phyloP scores from a whole-genome alignment of 441 rosid genomes.

The Gossypium davidsonii region DNA sequence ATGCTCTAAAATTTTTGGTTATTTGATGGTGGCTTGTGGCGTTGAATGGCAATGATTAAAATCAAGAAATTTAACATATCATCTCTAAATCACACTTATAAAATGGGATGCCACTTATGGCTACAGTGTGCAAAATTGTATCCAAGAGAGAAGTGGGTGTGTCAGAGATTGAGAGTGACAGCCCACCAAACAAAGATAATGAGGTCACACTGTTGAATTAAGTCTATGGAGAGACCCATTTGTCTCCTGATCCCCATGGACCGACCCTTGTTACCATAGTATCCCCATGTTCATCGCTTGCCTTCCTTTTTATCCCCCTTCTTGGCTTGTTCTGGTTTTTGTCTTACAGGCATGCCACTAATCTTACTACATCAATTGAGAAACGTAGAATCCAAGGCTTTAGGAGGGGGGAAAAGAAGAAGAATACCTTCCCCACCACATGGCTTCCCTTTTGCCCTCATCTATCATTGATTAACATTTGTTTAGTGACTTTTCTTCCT shows the following conservation, averaged over 20 bases:
- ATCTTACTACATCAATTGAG: background rate
- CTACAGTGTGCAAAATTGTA: background rate
- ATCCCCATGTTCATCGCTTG: background rate
- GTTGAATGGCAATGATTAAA: no score
- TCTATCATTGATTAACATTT: background rate
- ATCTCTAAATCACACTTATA: background rate
- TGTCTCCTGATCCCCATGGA: conserved; percentile 9
- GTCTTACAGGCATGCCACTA: background rate
- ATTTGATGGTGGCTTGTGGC: no score
- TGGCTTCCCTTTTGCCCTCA: background rate
- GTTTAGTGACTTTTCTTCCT: background rate
- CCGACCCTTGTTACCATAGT: background rate
- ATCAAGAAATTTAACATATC: background rate
- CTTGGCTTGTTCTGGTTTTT: background rate
- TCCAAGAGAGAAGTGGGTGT: background rate
- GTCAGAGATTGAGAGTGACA: conserved; percentile 23
- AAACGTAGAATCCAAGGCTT: conserved; percentile 37
- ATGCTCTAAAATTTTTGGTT: no score
- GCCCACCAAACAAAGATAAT: conserved; percentile 29
- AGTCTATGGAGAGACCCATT: conserved; percentile 4
- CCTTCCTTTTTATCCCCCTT: background rate
- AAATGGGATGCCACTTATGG: background rate
- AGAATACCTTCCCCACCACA: background rate
- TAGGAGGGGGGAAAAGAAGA: background rate
- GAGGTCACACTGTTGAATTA: conserved; percentile 13